Evolutionary conservation across 176 grass and related monocot genomes (phyloP).

Genomic region (Triticum aestivum): DNA sequence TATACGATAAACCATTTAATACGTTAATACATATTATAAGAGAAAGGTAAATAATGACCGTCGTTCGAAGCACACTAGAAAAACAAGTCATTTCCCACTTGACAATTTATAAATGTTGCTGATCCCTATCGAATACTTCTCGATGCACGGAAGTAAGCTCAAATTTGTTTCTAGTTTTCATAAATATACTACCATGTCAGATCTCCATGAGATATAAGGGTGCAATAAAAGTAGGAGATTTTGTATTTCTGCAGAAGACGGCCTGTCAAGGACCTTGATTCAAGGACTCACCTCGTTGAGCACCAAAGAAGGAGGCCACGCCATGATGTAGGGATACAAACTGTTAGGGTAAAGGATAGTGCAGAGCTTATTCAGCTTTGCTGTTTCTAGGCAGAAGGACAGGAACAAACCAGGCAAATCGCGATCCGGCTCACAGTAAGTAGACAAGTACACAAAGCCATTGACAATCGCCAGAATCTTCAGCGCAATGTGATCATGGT

Average conservation of each 20-base stretch:
- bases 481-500: background rate
- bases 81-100: background rate
- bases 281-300: background rate
- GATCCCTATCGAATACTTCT: background rate
- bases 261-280: background rate
- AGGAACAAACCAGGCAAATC: background rate
- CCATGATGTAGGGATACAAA: constrained; percentile 9
- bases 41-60: background rate
- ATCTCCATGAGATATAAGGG: background rate
- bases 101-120: background rate
- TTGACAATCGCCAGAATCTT: background rate
- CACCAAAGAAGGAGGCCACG: background rate
- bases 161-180: background rate
- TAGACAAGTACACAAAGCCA: background rate
- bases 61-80: background rate
- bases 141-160: background rate
- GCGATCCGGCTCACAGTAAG: background rate
- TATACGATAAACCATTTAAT: background rate
- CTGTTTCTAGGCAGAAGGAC: background rate
- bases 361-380: background rate
- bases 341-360: background rate
- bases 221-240: background rate
- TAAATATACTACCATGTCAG: background rate
- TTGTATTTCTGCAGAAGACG: background rate
- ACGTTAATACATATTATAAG: background rate